A percentile compares a stretch with the other conserved stretches of the same genome.
These are phyloP conservation scores for Helianthus tuberosus DNA, from an alignment of 129 eudicot species.

Conservation along the genomic window DNA sequence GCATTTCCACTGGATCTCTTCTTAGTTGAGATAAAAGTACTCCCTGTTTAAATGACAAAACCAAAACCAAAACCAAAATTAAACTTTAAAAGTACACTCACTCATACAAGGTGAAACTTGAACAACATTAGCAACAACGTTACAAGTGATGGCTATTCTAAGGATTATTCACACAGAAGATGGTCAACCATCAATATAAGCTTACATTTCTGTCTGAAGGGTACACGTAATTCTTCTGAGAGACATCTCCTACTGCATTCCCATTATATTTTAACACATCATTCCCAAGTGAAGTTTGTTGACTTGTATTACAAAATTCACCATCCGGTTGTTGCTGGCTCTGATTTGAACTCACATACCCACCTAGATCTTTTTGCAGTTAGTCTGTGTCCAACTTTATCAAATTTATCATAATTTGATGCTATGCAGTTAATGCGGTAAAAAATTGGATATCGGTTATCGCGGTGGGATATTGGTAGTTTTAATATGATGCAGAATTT, in stretches of 20 bases:
- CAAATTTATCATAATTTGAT: background rate
- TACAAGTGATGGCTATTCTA: slow-evolving; percentile 9
- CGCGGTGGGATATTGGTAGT: too few relatives aligned
- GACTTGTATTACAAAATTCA: slow-evolving; percentile 19
- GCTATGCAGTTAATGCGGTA: too few relatives aligned
- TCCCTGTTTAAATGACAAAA: slow-evolving; percentile 32
- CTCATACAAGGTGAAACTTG: slow-evolving; percentile 19
- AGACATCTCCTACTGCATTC: slow-evolving; percentile 29
- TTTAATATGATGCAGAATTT: too few relatives aligned
- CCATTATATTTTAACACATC: slow-evolving; percentile 42
- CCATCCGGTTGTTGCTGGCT: slow-evolving; percentile 29
- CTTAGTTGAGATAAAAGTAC: slow-evolving; percentile 30
- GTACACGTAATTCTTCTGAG: slow-evolving; percentile 33
- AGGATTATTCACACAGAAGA: slow-evolving; percentile 16
- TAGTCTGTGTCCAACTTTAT: slow-evolving; percentile 24
- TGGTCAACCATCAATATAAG: too few relatives aligned
- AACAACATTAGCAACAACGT: slow-evolving; percentile 25
- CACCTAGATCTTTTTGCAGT: slow-evolving; percentile 50
- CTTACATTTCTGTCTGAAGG: slow-evolving; percentile 50
- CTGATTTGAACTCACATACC: slow-evolving; percentile 38
- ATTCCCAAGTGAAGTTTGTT: slow-evolving; percentile 51
- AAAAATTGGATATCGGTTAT: too few relatives aligned
- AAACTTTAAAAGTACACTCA: background rate
- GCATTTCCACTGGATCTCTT: slow-evolving; percentile 35
- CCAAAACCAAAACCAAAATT: too few relatives aligned